These are phyloP conservation scores for Coffea canephora DNA, from an alignment of 257 asterid genomes.

Conservation along the genomic window DNA sequence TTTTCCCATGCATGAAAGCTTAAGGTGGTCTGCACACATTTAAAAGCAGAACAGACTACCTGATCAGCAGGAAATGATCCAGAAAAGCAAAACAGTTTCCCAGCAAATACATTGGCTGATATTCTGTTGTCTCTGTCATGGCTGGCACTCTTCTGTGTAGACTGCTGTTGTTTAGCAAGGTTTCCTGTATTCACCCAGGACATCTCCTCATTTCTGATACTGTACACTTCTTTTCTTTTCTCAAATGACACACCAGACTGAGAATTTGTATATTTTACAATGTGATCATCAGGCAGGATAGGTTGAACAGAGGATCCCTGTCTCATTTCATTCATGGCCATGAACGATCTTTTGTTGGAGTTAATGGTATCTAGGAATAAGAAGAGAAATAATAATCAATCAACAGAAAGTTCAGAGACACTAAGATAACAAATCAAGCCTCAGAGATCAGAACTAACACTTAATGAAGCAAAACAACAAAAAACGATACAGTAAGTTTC, in stretches of 20 bases:
- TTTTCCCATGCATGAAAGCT: not conserved
- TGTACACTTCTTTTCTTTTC: constrained; percentile 31
- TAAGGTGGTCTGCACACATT: not conserved
- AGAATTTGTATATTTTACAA: constrained; percentile 29
- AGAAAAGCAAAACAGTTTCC: constrained; percentile 71
- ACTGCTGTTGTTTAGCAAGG: constrained; percentile 18
- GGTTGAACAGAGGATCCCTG: constrained; percentile 45
- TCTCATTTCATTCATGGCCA: constrained; percentile 33
- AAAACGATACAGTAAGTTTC: not conserved
- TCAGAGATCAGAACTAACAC: not conserved
- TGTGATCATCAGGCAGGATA: constrained; percentile 21
- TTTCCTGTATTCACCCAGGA: constrained; percentile 24
- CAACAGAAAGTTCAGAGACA: constrained; percentile 3
- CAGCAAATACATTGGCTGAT: constrained; percentile 56
- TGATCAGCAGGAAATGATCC: constrained; percentile 75
- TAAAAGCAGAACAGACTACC: constrained; percentile 42
- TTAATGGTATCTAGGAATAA: constrained; percentile 45
- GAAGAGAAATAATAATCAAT: constrained; percentile 9
- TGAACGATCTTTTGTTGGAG: constrained; percentile 39
- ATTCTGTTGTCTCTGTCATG: constrained; percentile 32
- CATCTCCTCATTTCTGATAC: constrained; percentile 17
- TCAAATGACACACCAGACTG: constrained; percentile 36
- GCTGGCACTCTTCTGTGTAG: constrained; percentile 36
- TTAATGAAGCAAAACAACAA: not conserved
- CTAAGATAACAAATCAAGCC: constrained; percentile 18